Conservation (phyloP, 331 rosid genomes). For the Malus hybrid region DNA sequence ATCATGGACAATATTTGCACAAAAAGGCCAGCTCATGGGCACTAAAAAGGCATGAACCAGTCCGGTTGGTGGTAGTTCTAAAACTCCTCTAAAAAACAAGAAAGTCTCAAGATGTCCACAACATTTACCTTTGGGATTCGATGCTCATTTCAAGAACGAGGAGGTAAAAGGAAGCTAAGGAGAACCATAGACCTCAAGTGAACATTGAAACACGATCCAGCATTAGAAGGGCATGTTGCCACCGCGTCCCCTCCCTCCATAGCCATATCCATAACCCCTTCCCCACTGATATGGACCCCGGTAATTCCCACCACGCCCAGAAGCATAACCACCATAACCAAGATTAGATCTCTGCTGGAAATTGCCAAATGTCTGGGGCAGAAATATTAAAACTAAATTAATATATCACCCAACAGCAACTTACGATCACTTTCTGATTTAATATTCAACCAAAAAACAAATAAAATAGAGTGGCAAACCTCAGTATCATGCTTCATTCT, state of each 20-base stretch:
- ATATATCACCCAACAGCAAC: background rate
- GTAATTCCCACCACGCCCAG: slow-evolving; percentile 38
- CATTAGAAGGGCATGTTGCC: slow-evolving; percentile 32
- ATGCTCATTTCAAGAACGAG: slow-evolving; percentile 2
- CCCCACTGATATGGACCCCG: slow-evolving; percentile 35
- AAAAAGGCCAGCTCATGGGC: slow-evolving; percentile 33
- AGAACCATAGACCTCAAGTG: background rate
- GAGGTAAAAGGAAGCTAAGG: slow-evolving; percentile 6
- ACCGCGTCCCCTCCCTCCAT: slow-evolving; percentile 44
- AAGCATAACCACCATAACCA: slow-evolving; percentile 36
- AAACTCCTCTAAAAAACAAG: slow-evolving; percentile 3
- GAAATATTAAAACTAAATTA: slow-evolving; percentile 12
- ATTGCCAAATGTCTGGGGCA: slow-evolving; percentile 56
- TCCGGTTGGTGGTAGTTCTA: background rate
- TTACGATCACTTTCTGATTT: background rate
- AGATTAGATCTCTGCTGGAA: slow-evolving; percentile 36
- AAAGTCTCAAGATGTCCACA: slow-evolving; percentile 11
- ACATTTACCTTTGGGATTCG: slow-evolving; percentile 14
- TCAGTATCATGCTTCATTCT: slow-evolving; percentile 32
- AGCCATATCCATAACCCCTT: slow-evolving; percentile 36
- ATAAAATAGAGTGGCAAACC: slow-evolving; percentile 30
- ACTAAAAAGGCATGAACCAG: slow-evolving; percentile 30
- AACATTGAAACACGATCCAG: slow-evolving; percentile 4
- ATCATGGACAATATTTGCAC: background rate
- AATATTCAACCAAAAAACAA: background rate